A percentile compares a stretch with the other conserved stretches of the same genome.
Evolutionary conservation across 2,329 filamentous ascomycete species (phyloP).

Genomic region (Chrysosporium keratinophilum): DNA sequence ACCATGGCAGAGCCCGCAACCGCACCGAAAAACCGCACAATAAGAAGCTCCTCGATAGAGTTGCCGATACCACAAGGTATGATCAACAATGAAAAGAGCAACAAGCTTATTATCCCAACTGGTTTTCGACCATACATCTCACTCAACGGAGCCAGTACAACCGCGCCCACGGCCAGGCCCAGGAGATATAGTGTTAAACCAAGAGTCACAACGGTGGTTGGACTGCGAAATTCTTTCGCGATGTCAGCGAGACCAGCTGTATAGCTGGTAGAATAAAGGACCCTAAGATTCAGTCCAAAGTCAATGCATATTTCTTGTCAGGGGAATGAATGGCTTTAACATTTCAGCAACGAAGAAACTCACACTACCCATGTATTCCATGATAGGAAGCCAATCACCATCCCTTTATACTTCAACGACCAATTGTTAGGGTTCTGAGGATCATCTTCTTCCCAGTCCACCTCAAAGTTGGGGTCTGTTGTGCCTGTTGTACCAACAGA

Average conservation of each 20-base stretch:
- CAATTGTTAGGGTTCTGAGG: constrained; percentile 59
- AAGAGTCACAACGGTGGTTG: constrained; percentile 55
- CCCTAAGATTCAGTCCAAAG: constrained; percentile 28
- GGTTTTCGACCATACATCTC: constrained; percentile 39
- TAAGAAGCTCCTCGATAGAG: constrained; percentile 57
- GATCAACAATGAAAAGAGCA: constrained; percentile 56
- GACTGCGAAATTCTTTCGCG: constrained; percentile 52
- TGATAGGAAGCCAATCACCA: constrained; percentile 46
- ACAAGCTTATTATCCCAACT: constrained; percentile 58
- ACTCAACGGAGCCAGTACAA: constrained; percentile 61
- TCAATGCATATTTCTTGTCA: background rate
- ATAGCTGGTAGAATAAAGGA: constrained; percentile 69
- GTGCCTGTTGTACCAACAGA: constrained; percentile 39
- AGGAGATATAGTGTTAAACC: constrained; percentile 70
- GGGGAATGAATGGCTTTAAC: background rate
- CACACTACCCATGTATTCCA: constrained; percentile 48
- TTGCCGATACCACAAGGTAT: constrained; percentile 61
- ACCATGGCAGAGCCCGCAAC: constrained; percentile 71
- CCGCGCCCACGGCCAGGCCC: constrained; percentile 59
- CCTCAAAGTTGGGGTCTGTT: constrained; percentile 54
- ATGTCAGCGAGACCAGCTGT: constrained; percentile 62
- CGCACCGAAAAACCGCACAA: constrained; percentile 63
- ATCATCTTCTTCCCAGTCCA: constrained; percentile 58
- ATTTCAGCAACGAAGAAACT: constrained; percentile 21
- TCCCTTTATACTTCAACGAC: constrained; percentile 48